Base-by-base conservation (phyloP, 208 protist genomes). In the Leishmania tropica region DNA sequence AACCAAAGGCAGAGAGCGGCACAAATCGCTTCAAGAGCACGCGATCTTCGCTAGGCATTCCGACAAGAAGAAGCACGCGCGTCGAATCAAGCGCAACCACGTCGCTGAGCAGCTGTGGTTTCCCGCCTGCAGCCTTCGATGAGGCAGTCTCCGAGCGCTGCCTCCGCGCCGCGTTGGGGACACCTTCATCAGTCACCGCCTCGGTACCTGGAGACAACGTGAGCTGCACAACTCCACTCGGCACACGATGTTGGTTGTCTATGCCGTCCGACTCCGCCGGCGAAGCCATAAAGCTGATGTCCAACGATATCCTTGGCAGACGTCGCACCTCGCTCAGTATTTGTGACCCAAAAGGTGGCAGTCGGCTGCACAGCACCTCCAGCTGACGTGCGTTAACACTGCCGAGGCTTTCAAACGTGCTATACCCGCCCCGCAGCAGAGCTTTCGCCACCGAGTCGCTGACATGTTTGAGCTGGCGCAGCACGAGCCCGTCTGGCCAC, bases 391-490 rank as follows among this genome's bases (percentile, higher is more conserved):
- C 81, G 72, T 92, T 85, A 0, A 82, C 84, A 24, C 54, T 19
- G 19, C 65, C 45, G 11, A 97, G 48, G 54, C 82, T 85, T 10
- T 58, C 21, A 80, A 97, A 91, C 11, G 54, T 77, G n/a, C 81
- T 72, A 56, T 90, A 86, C n/a, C 92, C 94, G 51, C 85, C 81
- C 15, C 86, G 79, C 13, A 80, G 31, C 42, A 98, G 81, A 37
- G 87, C 62, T 70, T 88, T 86, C 31, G 91, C 90, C 19, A 89
- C 77, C 19, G 75, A 86, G 24, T 95, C 91, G 58, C 85, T 89
- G 13, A 98, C 87, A 42, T 91, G 85, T 28, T 88, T 85, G 19
- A 98, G 86, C 83, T 98, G 95, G 60, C 85, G 83, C 72, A 97
- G 84, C 71, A 94, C 81, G 17, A 85, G 79, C 4, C 88, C 90